Conservation (phyloP, 768 basidiomycete genomes). For the Hericium rajendrae region DNA sequence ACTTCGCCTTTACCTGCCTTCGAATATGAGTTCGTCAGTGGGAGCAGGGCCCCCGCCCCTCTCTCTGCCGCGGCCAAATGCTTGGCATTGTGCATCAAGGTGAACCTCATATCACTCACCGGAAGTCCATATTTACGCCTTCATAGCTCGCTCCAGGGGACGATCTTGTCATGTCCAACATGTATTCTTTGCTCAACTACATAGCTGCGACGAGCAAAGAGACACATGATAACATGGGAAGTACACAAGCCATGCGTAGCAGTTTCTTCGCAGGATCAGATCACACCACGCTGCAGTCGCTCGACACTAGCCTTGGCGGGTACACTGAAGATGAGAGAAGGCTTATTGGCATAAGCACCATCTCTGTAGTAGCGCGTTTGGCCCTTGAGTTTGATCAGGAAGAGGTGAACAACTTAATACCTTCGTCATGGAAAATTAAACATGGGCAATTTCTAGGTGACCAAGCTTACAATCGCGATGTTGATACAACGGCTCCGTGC, state of each 20-base stretch:
- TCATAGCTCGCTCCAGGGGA: slow-evolving; percentile 72
- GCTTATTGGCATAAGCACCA: slow-evolving; percentile 81
- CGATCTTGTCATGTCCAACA: slow-evolving; percentile 86
- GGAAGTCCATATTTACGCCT: not conserved
- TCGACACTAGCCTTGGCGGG: slow-evolving; percentile 54
- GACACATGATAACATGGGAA: slow-evolving; percentile 42
- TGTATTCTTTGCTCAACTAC: slow-evolving; percentile 94
- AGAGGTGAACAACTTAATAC: slow-evolving; percentile 40
- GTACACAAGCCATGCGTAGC: slow-evolving; percentile 22
- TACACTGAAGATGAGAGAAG: slow-evolving; percentile 78
- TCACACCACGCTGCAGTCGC: slow-evolving; percentile 41
- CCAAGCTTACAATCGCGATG: slow-evolving; percentile 86
- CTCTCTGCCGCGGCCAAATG: slow-evolving; percentile 83
- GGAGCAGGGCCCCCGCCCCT: slow-evolving; percentile 66
- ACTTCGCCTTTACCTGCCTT: slow-evolving; percentile 83
- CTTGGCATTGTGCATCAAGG: slow-evolving; percentile 82
- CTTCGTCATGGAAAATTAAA: not conserved
- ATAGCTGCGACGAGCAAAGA: slow-evolving; percentile 80
- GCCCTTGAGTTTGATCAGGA: slow-evolving; percentile 81
- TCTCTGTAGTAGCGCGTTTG: slow-evolving; percentile 81
- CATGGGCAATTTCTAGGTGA: slow-evolving; percentile 40
- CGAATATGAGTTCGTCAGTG: slow-evolving; percentile 72
- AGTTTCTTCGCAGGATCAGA: slow-evolving; percentile 24
- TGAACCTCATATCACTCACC: slow-evolving; percentile 20
- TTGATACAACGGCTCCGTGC: slow-evolving; percentile 77